A percentile compares a stretch with the other conserved stretches of the same genome.
Evolutionary conservation across 176 grass and related monocot genomes (phyloP).

Genomic region (Alloteropsis semialata): DNA sequence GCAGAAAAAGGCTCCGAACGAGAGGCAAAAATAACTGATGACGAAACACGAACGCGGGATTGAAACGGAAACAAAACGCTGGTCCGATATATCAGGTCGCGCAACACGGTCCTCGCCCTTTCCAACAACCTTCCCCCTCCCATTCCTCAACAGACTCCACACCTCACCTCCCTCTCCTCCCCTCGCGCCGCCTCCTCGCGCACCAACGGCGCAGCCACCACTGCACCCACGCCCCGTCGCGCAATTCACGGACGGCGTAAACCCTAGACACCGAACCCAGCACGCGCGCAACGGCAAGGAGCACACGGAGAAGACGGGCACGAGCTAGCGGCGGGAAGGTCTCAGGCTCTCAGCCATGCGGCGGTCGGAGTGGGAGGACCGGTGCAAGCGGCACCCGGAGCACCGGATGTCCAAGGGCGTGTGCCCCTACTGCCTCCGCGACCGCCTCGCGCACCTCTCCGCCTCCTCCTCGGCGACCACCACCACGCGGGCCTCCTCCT

Average conservation of each 20-base stretch:
- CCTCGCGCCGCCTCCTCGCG: not conserved
- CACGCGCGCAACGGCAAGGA: not conserved
- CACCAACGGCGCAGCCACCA: not conserved
- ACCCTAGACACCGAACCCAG: not conserved
- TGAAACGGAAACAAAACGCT: not conserved
- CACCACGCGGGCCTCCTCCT: conserved; percentile 54
- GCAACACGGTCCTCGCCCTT: not conserved
- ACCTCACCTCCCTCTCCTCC: not conserved
- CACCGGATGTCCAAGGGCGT: conserved; percentile 80
- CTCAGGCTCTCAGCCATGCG: conserved; percentile 27
- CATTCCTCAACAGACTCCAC: not conserved
- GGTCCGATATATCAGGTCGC: not conserved
- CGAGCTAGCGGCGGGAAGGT: not conserved
- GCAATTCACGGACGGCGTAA: not conserved
- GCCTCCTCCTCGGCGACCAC: conserved; percentile 59
- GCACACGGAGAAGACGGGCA: not conserved
- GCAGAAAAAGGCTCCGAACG: not conserved
- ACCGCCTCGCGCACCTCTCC: conserved; percentile 72
- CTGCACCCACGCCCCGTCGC: not conserved
- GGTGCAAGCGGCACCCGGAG: conserved; percentile 82
- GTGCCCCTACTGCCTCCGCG: conserved; percentile 81
- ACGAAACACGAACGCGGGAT: not conserved
- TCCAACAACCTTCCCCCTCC: not conserved
- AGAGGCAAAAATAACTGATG: not conserved
- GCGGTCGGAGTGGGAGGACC: conserved; percentile 69